Evolutionary conservation across 2,329 filamentous ascomycete species (phyloP).

Genomic region (Clonostachys chloroleuca): DNA sequence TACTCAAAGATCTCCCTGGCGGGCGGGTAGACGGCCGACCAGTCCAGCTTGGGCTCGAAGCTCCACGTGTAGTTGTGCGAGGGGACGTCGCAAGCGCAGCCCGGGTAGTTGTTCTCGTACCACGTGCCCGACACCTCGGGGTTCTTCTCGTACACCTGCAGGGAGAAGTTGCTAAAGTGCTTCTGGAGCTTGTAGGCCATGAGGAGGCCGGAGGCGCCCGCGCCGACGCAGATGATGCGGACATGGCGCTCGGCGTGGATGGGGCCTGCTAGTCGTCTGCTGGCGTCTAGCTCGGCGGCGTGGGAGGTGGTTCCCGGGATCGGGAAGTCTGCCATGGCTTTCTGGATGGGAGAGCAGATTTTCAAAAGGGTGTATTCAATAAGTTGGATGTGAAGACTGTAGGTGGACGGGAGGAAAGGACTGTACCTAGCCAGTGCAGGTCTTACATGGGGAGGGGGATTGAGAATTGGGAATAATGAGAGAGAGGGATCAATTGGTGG

Average conservation of each 20-base stretch:
- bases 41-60: slow-evolving; percentile 28
- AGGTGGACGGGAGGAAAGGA: not conserved
- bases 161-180: slow-evolving; percentile 50
- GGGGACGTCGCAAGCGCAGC: slow-evolving; percentile 44
- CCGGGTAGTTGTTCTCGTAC: slow-evolving; percentile 43
- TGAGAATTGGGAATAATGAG: no score
- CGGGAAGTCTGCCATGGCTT: slow-evolving; percentile 6
- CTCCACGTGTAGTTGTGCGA: slow-evolving; percentile 46
- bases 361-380: not conserved
- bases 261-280: slow-evolving; percentile 7
- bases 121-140: slow-evolving; percentile 41
- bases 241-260: slow-evolving; percentile 12
- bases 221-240: slow-evolving; percentile 16
- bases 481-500: no score
- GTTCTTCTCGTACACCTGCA: slow-evolving; percentile 37
- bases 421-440: no score
- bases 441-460: no score
- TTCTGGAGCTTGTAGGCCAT: slow-evolving; percentile 21
- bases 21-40: slow-evolving; percentile 30
- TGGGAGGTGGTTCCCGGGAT: slow-evolving; percentile 5
- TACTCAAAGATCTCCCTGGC: slow-evolving; percentile 30
- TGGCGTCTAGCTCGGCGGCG: slow-evolving; percentile 9
- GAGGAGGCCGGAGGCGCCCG: slow-evolving; percentile 18
- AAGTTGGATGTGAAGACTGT: not conserved
- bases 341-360: not conserved